Percentiles rank a stretch among this genome's conserved stretches.
phyloP scores from a whole-genome alignment of 2,329 filamentous ascomycete species.

The Ceratocystis ficicola region DNA sequence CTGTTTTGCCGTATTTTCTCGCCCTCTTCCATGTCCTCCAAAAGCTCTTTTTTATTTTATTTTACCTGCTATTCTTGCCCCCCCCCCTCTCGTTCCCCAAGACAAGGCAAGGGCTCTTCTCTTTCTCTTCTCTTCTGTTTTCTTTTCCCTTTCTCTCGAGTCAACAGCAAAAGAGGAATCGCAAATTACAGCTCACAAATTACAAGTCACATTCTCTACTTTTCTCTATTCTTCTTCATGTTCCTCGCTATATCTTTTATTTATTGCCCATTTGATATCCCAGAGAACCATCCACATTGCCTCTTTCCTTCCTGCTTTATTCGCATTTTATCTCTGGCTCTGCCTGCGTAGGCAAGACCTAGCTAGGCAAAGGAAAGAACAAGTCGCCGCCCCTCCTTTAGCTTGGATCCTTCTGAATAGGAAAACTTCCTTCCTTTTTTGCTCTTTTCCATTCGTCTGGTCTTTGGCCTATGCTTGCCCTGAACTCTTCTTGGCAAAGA shows the following conservation, averaged over 20 bases:
- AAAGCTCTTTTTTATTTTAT: background rate
- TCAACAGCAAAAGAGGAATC: background rate
- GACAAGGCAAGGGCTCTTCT: background rate
- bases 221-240: background rate
- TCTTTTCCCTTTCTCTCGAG: conserved; percentile 6
- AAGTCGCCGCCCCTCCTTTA: background rate
- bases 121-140: conserved; percentile 6
- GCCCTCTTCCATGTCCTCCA: background rate
- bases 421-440: background rate
- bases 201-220: too few species aligned
- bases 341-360: background rate
- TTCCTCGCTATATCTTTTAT: background rate
- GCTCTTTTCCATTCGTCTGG: background rate
- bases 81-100: background rate
- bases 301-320: background rate
- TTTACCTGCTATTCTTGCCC: conserved; percentile 9
- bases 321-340: background rate
- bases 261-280: background rate
- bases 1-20: background rate
- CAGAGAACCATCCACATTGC: background rate
- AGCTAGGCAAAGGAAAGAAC: background rate
- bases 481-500: background rate
- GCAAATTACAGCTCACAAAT: too few species aligned
- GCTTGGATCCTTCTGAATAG: background rate
- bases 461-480: background rate